Conservation (phyloP, 495 filamentous ascomycete species). For the Penicillium alfredii region DNA sequence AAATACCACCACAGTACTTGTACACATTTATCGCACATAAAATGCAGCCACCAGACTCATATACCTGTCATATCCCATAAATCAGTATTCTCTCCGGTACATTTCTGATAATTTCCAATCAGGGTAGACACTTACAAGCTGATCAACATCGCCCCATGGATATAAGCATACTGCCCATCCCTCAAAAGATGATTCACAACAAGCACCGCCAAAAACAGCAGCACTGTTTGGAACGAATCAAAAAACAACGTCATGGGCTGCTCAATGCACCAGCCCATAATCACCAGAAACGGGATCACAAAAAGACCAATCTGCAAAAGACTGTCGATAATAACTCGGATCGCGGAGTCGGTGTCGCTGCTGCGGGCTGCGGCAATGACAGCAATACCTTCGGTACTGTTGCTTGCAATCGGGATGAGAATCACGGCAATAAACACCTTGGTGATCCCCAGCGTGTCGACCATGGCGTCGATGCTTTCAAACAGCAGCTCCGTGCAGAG, state of each 20-base stretch:
- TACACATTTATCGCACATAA: slow-evolving; percentile 4
- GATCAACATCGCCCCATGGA: slow-evolving; percentile 19
- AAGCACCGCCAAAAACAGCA: slow-evolving; percentile 27
- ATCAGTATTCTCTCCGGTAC: too few relatives aligned
- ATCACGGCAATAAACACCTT: slow-evolving; percentile 23
- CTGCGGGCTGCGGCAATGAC: slow-evolving; percentile 16
- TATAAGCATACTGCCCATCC: slow-evolving; percentile 65
- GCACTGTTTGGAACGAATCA: slow-evolving; percentile 28
- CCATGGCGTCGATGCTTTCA: slow-evolving; percentile 14
- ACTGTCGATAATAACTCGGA: slow-evolving; percentile 21
- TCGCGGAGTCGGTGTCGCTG: slow-evolving; percentile 23
- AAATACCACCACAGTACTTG: too few relatives aligned
- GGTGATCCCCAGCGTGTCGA: slow-evolving; percentile 6
- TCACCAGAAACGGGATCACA: slow-evolving; percentile 32
- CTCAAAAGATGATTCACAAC: slow-evolving; percentile 40
- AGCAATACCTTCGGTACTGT: slow-evolving; percentile 20
- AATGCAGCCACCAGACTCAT: slow-evolving; percentile 4
- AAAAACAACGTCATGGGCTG: slow-evolving; percentile 31
- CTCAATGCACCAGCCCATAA: slow-evolving; percentile 34
- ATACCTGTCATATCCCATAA: slow-evolving; percentile 1
- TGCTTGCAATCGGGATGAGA: slow-evolving; percentile 24
- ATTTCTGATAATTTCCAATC: too few relatives aligned
- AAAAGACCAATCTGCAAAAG: slow-evolving; percentile 30
- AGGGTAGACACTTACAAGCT: slow-evolving; percentile 15
- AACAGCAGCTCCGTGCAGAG: slow-evolving; percentile 25